These are phyloP conservation scores for Globisporangium paroecandrum DNA, from an alignment of 352 stramenopile genomes.

Conservation along the genomic window DNA sequence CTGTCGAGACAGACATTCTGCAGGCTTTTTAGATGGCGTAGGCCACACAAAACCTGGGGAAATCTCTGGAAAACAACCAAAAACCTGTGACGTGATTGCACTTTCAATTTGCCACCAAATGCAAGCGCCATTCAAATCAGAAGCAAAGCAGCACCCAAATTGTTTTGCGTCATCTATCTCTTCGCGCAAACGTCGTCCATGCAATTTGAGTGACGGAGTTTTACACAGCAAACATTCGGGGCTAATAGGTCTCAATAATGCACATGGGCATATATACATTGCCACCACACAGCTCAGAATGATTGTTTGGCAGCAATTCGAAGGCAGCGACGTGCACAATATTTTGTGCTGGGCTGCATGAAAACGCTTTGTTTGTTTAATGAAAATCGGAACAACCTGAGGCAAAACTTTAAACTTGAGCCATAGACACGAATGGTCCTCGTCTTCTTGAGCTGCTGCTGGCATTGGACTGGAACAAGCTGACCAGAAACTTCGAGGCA, in stretches of 20 bases:
- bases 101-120: background rate
- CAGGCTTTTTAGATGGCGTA: background rate
- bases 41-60: too few relatives aligned
- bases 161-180: slow-evolving; percentile 6
- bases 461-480: too few relatives aligned
- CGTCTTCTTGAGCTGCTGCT: too few relatives aligned
- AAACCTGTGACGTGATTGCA: background rate
- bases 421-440: background rate
- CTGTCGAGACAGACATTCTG: background rate
- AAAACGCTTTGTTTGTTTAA: background rate
- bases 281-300: background rate
- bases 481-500: background rate
- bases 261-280: background rate
- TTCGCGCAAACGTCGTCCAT: background rate
- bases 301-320: background rate
- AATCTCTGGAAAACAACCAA: background rate
- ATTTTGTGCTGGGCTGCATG: background rate
- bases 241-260: background rate
- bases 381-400: background rate
- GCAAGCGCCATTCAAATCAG: slow-evolving; percentile 7
- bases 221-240: background rate
- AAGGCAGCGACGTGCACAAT: too few relatives aligned
- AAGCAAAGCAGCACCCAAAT: background rate
- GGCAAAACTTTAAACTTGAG: background rate
- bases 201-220: background rate